Evolutionary conservation across 768 basidiomycete species (phyloP).

Genomic region (Trametes cingulata): DNA sequence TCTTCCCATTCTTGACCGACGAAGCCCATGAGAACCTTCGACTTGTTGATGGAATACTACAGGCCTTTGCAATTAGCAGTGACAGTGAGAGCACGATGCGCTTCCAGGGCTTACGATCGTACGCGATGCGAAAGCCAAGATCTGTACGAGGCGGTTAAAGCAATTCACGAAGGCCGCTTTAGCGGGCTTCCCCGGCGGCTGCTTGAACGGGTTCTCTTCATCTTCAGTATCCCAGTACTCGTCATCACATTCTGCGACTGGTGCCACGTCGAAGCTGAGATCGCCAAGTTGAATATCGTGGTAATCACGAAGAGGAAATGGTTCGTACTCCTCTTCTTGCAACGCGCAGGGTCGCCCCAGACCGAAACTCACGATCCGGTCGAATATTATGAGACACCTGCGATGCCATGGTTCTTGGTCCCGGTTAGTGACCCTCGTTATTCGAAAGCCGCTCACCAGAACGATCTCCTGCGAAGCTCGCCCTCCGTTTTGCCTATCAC

Average conservation of each 20-base stretch:
- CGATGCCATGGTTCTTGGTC: neutral
- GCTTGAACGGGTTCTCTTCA: constrained; percentile 55
- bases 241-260: constrained; percentile 65
- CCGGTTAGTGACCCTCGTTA: neutral
- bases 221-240: constrained; percentile 68
- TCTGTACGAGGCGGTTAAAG: constrained; percentile 56
- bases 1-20: constrained; percentile 45
- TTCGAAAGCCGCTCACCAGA: constrained; percentile 51
- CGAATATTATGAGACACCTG: constrained; percentile 48
- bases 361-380: constrained; percentile 43
- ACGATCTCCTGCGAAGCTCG: constrained; percentile 78
- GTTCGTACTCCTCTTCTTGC: constrained; percentile 50
- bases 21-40: constrained; percentile 36
- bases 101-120: constrained; percentile 28
- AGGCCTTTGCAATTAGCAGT: neutral
- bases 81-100: neutral
- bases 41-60: constrained; percentile 50
- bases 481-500: constrained; percentile 50
- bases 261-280: constrained; percentile 67
- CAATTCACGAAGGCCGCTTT: constrained; percentile 56
- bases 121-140: constrained; percentile 59
- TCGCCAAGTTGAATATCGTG: neutral
- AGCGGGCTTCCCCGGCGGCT: constrained; percentile 60
- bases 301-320: constrained; percentile 33
- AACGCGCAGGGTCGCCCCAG: constrained; percentile 66